A percentile compares a stretch with the other conserved stretches of the same genome.
These are phyloP conservation scores for Thozetella sp. DNA, from an alignment of 495 filamentous ascomycete genomes.

Conservation along the genomic window DNA sequence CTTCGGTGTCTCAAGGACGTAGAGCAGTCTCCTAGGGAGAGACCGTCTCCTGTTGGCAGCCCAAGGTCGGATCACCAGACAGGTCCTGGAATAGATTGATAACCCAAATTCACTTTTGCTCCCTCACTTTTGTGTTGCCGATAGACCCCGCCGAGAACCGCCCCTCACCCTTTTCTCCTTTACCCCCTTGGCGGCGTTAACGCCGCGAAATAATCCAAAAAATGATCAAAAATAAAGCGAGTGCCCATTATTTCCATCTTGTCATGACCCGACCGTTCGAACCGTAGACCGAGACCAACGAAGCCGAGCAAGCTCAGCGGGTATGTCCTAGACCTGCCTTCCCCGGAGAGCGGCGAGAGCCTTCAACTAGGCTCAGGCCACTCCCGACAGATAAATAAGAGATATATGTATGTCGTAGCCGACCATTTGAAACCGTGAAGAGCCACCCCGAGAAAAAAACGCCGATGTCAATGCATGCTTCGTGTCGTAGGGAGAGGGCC, in stretches of 20 bases:
- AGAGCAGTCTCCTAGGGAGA: no score
- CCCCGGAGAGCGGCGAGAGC: background rate
- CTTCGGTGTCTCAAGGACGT: background rate
- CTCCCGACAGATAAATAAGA: no score
- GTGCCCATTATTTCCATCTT: no score
- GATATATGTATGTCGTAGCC: background rate
- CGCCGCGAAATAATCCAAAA: conserved; percentile 2
- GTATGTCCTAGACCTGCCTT: background rate
- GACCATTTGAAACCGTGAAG: background rate
- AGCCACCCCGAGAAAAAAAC: conserved; percentile 20
- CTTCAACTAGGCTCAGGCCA: background rate
- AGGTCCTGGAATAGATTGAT: no score
- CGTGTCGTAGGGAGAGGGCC: conserved; percentile 19
- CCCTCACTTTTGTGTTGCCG: conserved; percentile 11
- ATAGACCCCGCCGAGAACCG: background rate
- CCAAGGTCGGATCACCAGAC: no score
- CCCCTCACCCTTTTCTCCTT: no score
- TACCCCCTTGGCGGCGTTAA: no score
- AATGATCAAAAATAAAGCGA: no score
- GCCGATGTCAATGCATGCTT: conserved; percentile 32
- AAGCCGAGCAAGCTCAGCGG: background rate
- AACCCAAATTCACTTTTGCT: conserved; percentile 5
- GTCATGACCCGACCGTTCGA: background rate
- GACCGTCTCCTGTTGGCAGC: no score
- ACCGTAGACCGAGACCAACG: background rate